Base-by-base conservation (phyloP, 1,284 basidiomycete genomes). In the Coniferiporia sulphurascens region DNA sequence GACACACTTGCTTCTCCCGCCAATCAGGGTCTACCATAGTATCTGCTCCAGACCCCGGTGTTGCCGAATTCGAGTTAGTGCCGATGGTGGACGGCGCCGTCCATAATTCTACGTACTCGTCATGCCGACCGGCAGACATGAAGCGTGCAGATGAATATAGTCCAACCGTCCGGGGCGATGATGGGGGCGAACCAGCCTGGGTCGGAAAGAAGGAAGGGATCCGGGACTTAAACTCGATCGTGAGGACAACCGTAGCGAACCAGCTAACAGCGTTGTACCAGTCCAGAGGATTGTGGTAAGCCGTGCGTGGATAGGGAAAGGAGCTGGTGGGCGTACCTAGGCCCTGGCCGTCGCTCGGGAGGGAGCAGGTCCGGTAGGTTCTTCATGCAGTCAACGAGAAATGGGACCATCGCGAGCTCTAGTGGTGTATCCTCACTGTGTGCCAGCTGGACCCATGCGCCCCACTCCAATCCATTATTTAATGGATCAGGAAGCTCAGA, bases 101-200 rank as follows among this genome's bases (percentile, higher is more conserved):
- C 85, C 85, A 87, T 7, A 86, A 70, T 64, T 86, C 85, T 0
- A 79, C 75, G 61, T 79, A 79, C 1, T 70, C 65, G 56, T 86
- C 82, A 63, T 87, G 84, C 53, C 83, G 72, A 8, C 76, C 77
- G 59, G 80, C 75, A 0, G 81, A 80, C 56, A 81, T 64, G 65
- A 83, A 85, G 10, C 73, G 73, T 1, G 79, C 75, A 9, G 71
- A 70, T 10, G 76, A 76, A 66, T 81, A 85, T 2, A 85, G 34
- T 2, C 80, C 84, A 4, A 85, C 76, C 0, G 81, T 84, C 6
- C 81, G 76, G 55, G 67, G 63, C 0, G 83, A 74, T 44, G 67
- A 65, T 22, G 67, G 50, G 13, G 74, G 76, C 15, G 69, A 68
- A 9, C 38, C 36, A 3, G 59, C 13, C 21, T 32, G 13, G 3